A percentile compares a stretch with the other conserved stretches of the same genome.
These are phyloP conservation scores for Podosphaera xanthii DNA, from an alignment of 2,329 filamentous ascomycete species.

Conservation along the genomic window DNA sequence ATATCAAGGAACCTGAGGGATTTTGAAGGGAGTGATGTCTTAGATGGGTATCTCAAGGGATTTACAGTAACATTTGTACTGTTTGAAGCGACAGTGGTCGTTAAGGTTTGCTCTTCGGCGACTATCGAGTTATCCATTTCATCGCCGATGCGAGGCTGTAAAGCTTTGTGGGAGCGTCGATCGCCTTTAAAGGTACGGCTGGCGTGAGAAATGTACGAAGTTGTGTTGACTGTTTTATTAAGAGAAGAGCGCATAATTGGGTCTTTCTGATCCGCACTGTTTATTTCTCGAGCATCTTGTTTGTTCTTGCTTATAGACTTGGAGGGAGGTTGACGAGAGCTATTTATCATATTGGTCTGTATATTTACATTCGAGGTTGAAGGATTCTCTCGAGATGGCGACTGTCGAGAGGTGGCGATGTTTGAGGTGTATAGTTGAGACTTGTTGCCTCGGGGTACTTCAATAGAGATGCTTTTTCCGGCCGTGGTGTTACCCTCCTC, in stretches of 20 bases:
- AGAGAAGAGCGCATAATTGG: conserved; percentile 5
- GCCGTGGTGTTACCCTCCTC: not conserved
- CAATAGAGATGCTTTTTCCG: conserved; percentile 1
- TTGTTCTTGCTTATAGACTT: not conserved
- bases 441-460: conserved; percentile 1
- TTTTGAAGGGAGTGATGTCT: not conserved
- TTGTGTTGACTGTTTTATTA: conserved; percentile 2
- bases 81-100: conserved; percentile 21
- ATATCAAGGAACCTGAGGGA: not conserved
- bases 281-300: not conserved
- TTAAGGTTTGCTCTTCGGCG: conserved; percentile 24
- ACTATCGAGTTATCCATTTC: conserved; percentile 27
- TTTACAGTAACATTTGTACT: conserved; percentile 11
- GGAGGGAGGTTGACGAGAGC: not conserved
- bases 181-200: conserved; percentile 16
- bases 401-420: not conserved
- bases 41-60: not conserved
- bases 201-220: conserved; percentile 12
- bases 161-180: conserved; percentile 28
- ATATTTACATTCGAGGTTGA: no score
- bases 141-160: conserved; percentile 28
- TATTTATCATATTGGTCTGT: not conserved
- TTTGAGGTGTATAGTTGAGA: not conserved
- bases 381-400: not conserved
- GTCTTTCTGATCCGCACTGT: conserved; percentile 5